Base-by-base conservation (phyloP, 2,329 filamentous ascomycete genomes). In the Beauveria sp. region DNA sequence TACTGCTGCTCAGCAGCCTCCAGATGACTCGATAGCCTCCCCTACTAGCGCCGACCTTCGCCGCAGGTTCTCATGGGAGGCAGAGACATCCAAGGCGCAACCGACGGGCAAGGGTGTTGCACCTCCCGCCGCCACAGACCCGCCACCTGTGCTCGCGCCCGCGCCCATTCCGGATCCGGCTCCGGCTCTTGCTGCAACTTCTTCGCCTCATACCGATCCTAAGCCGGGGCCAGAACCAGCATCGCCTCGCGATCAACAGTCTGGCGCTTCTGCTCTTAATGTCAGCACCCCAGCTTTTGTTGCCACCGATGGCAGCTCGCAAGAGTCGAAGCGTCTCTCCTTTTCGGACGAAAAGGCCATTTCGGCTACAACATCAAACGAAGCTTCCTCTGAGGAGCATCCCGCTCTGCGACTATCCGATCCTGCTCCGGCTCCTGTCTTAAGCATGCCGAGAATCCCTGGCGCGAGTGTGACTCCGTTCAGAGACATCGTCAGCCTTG, bases 401-500 rank as follows among this genome's bases (percentile, higher is more conserved):
- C 72, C 73, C n/a, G 69, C 70, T 8, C 51, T 69, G 20, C 63
- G 61, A 44, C 65, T 64, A 44, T 64, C 67, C 63, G 7, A 56
- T 64, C 61, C 65, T 63, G 20, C 61, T 63, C 50, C 64, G 14
- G 37, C 55, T 12, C 26, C 61, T 14, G 50, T 50, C 24, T 58
- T 66, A 54, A 58, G 54, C 28, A 50, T 61, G 26, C 63, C 58
- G 7, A 56, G 34, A 24, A 43, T 24, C 2, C 34, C 53, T 7
- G 24, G 34, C 24, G 34, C 26, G 10, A 37, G 16, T 40, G 56
- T 61, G 26, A 52, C 69, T 12, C 68, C 69, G 1, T 92, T 96
- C 73, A 84, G 86, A 55, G 89, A 96, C 62, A 96, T 97, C 63
- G 80, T 91, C 67, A 84, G 83, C 9, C 79, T 94, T 55, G 79